Evolutionary conservation across 2,329 filamentous ascomycete genomes (phyloP).

Genomic region (Acrocalymma vagum): DNA sequence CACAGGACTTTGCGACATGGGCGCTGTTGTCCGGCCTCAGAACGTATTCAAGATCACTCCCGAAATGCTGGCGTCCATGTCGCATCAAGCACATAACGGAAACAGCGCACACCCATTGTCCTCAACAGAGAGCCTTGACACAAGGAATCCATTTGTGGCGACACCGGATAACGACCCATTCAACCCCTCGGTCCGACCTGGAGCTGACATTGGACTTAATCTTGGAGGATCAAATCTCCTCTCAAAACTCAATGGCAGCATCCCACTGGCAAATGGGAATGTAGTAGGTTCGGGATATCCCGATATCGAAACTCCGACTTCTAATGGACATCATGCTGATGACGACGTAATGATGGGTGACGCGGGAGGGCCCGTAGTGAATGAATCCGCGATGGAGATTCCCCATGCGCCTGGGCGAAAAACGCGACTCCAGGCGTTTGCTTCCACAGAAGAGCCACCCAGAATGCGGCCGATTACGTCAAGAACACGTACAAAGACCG

Average conservation of each 20-base stretch:
- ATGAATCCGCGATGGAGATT: constrained; percentile 49
- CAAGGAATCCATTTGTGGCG: constrained; percentile 39
- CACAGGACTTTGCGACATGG: constrained; percentile 82
- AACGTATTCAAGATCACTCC: constrained; percentile 85
- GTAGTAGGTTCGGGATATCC: constrained; percentile 20
- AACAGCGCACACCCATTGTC: constrained; percentile 17
- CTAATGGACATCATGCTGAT: constrained; percentile 51
- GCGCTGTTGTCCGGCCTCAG: constrained; percentile 78
- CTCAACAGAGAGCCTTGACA: constrained; percentile 28
- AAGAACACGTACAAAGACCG: constrained; percentile 48
- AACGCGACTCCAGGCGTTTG: constrained; percentile 44
- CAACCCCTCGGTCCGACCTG: constrained; percentile 44
- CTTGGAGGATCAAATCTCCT: constrained; percentile 48
- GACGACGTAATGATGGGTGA: constrained; percentile 56
- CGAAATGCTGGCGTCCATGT: constrained; percentile 65
- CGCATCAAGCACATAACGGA: constrained; percentile 33
- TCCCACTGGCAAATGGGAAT: constrained; percentile 32
- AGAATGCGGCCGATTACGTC: constrained; percentile 50
- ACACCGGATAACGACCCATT: constrained; percentile 56
- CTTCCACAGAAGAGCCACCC: constrained; percentile 44
- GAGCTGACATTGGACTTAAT: constrained; percentile 43
- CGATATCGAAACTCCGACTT: constrained; percentile 58
- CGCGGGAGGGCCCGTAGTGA: constrained; percentile 40
- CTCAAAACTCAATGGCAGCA: constrained; percentile 54
- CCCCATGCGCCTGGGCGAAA: constrained; percentile 58